Conservation (phyloP, 306 rosid species). For the Cicer arietinum region DNA sequence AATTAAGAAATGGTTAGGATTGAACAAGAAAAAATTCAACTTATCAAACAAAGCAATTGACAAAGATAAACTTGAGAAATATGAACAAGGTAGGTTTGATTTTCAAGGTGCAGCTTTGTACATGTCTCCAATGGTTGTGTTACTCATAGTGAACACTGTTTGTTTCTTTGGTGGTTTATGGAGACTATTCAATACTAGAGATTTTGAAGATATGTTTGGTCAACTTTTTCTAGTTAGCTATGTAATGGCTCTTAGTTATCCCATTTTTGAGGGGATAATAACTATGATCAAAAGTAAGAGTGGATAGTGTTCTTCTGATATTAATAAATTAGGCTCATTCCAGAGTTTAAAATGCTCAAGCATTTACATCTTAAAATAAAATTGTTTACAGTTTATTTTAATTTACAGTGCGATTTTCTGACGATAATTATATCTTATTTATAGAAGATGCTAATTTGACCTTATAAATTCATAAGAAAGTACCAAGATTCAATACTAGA, state of each 20-base stretch:
- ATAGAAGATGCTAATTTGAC: no score
- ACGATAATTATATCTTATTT: no score
- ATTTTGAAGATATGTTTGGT: slow-evolving; percentile 49
- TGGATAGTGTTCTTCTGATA: not conserved
- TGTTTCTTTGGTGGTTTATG: slow-evolving; percentile 48
- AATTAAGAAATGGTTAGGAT: slow-evolving; percentile 44
- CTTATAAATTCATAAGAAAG: no score
- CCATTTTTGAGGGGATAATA: slow-evolving; percentile 43
- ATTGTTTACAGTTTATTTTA: not conserved
- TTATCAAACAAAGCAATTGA: slow-evolving; percentile 56
- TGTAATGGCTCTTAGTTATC: slow-evolving; percentile 50
- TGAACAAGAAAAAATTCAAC: slow-evolving; percentile 41
- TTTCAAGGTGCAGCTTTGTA: slow-evolving; percentile 58
- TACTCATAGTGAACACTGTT: slow-evolving; percentile 45
- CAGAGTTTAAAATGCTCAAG: not conserved
- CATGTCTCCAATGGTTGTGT: slow-evolving; percentile 54
- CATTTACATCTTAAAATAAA: not conserved
- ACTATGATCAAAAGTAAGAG: slow-evolving; percentile 46
- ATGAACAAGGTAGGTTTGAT: slow-evolving; percentile 58
- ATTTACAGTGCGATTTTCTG: no score
- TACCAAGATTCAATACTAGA: no score
- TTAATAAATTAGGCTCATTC: not conserved
- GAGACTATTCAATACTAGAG: slow-evolving; percentile 40
- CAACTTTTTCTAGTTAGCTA: slow-evolving; percentile 46
- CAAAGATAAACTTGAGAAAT: slow-evolving; percentile 54